A percentile compares a stretch with the other conserved stretches of the same genome.
Conservation (phyloP, 2,329 filamentous ascomycete genomes). For the Lecanicillium sp. region DNA sequence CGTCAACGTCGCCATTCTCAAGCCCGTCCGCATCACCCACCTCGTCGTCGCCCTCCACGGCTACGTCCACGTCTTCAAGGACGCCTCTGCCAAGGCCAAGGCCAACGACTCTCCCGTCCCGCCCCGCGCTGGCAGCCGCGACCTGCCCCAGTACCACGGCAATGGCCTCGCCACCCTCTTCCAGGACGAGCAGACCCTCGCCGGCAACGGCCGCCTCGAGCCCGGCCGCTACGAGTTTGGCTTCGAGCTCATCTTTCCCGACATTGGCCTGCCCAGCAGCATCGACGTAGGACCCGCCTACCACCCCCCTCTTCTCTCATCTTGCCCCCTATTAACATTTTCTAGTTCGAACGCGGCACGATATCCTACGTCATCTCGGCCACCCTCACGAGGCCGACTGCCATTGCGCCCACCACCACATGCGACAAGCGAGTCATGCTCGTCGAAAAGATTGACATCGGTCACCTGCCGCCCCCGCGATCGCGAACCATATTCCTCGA, state of each 20-base stretch:
- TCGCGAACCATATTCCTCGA: slow-evolving; percentile 82
- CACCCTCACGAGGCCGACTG: slow-evolving; percentile 81
- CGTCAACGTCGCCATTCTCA: slow-evolving; percentile 66
- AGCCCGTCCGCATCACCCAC: slow-evolving; percentile 72
- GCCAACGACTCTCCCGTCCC: slow-evolving; percentile 40
- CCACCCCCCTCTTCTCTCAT: neutral
- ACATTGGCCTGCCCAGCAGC: slow-evolving; percentile 73
- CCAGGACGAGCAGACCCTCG: slow-evolving; percentile 74
- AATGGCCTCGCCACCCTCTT: slow-evolving; percentile 77
- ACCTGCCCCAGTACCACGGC: slow-evolving; percentile 55
- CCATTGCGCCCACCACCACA: slow-evolving; percentile 71
- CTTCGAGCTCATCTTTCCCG: slow-evolving; percentile 66
- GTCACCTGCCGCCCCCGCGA: slow-evolving; percentile 64
- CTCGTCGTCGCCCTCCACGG: slow-evolving; percentile 72
- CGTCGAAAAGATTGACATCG: slow-evolving; percentile 79
- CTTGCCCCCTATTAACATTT: neutral
- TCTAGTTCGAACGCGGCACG: slow-evolving; percentile 87
- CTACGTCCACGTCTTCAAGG: slow-evolving; percentile 73
- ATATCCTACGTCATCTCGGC: slow-evolving; percentile 88
- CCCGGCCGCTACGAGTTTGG: slow-evolving; percentile 74
- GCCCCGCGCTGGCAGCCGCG: slow-evolving; percentile 31
- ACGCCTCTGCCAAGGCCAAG: slow-evolving; percentile 51
- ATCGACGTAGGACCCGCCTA: slow-evolving; percentile 82
- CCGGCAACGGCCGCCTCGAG: slow-evolving; percentile 69
- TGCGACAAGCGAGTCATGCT: slow-evolving; percentile 78